A percentile compares a stretch with the other conserved stretches of the same genome.
Evolutionary conservation across 345 rosid species (phyloP).

Genomic region (Citrus inodora): DNA sequence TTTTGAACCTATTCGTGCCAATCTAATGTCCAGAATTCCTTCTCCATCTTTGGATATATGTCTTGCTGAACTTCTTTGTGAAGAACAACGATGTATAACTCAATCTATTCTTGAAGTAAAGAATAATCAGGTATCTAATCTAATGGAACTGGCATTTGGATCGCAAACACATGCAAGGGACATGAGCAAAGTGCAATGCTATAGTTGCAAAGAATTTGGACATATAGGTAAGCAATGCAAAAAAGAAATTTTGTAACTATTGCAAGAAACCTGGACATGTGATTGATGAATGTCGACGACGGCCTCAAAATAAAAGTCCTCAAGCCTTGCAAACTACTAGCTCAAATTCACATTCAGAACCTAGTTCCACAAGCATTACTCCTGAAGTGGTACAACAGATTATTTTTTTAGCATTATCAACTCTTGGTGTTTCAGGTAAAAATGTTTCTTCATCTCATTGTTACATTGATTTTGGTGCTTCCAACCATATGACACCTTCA

Average conservation of each 20-base stretch:
- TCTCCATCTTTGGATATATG: background rate
- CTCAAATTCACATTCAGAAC: no score
- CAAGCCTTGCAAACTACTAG: background rate
- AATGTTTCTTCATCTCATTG: background rate
- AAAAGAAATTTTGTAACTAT: background rate
- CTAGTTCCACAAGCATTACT: no score
- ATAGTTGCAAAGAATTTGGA: conserved; percentile 1
- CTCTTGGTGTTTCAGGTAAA: background rate
- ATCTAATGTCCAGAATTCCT: background rate
- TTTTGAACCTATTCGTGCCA: background rate
- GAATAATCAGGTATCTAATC: background rate
- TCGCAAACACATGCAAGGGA: background rate
- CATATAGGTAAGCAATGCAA: background rate
- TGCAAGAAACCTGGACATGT: background rate
- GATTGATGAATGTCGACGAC: background rate
- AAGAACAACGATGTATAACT: background rate
- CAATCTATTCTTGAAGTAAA: background rate
- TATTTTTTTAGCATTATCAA: no score
- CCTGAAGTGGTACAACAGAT: no score
- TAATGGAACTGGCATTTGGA: background rate
- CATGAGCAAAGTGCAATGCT: conserved; percentile 1
- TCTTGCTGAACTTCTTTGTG: background rate
- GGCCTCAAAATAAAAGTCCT: background rate
- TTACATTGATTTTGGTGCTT: background rate
- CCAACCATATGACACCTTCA: background rate